Conservation (phyloP, 164 flowering plant species). For the Litsea cubeba region DNA sequence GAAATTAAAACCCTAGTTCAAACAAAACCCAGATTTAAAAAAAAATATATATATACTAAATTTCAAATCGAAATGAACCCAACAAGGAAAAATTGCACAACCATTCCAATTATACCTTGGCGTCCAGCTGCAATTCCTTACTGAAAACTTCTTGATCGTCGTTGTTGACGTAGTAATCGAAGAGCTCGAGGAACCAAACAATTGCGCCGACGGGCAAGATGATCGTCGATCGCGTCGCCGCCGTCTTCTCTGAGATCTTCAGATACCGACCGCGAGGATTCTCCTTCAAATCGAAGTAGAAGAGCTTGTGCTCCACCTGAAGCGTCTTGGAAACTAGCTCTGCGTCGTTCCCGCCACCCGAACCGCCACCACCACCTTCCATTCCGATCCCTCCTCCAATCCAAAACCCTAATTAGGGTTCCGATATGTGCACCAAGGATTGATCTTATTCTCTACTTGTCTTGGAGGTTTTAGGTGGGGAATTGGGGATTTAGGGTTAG, state of each 20-base stretch:
- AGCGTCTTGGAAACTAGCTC: conserved; percentile 85
- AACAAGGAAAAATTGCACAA: background rate
- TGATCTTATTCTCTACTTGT: too few species aligned
- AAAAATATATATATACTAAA: background rate
- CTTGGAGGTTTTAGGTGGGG: too few species aligned
- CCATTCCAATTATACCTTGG: conserved; percentile 39
- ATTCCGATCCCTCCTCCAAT: background rate
- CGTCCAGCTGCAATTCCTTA: conserved; percentile 95
- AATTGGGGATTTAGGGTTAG: too few species aligned
- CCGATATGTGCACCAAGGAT: too few species aligned
- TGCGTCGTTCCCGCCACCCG: conserved; percentile 76
- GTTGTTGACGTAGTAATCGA: conserved; percentile 82
- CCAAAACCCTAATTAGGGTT: background rate
- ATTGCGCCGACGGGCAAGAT: conserved; percentile 85
- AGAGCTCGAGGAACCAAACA: conserved; percentile 92
- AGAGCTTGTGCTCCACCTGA: conserved; percentile 98
- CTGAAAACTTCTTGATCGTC: conserved; percentile 72
- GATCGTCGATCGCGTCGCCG: conserved; percentile 90
- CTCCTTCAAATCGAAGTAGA: conserved; percentile 97
- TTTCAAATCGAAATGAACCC: background rate
- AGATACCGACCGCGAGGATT: conserved; percentile 93
- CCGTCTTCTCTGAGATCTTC: conserved; percentile 95
- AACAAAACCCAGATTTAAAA: background rate
- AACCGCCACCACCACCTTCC: conserved; percentile 18
- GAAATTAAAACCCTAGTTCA: background rate